Evolutionary conservation across 2,329 filamentous ascomycete species (phyloP), one percentile per base, ranked within the genome.

Genomic region (Penicillium crustosum): DNA sequence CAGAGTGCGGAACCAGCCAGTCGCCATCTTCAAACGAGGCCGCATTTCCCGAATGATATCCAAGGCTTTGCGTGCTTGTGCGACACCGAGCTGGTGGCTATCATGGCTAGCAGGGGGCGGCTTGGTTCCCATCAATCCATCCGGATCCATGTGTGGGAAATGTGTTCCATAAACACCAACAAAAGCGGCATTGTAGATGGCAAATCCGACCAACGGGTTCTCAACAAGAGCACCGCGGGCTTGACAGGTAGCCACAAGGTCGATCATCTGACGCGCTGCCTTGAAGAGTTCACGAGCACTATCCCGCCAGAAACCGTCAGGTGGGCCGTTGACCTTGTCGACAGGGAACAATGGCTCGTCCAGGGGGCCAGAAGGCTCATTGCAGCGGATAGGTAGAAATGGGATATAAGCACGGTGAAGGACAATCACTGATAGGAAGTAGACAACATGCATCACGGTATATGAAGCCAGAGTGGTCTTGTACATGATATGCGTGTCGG

Each of bases 381-480:
- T 66, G 61, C 77, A 78, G 19, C 77, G 75, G 44, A 83, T 70
- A 1, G 83, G 81, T 6, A 83, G 70, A 65, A 83, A 84, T 0
- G 82, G 81, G 15, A 85, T 70, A 60, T 83, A 84, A 54, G 83
- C 79, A 54, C 83, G 77, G 61, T 84, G 81, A 6, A 85, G 75
- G 51, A 82, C 78, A 48, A 85, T 81, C 36, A 80, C 78, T 39
- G 81, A 84, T 8, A 85, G 73, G 36, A 82, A 78, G 59, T 81
- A 80, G 10, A 83, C 74, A 10, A 80, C 77, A 61, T 86, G 83
- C 69, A 85, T 80, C 29, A 84, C 74, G 3, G 79, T 79, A 61
- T 84, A 86, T 2, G 81, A 77, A 10, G 81, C 79, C 19, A 81
- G 76, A 0, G 76, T 81, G 57, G 79, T 78, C 57, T 79, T 76